Conservation (phyloP, 169 alveolate genomes). For the Plasmodium falciparum region DNA sequence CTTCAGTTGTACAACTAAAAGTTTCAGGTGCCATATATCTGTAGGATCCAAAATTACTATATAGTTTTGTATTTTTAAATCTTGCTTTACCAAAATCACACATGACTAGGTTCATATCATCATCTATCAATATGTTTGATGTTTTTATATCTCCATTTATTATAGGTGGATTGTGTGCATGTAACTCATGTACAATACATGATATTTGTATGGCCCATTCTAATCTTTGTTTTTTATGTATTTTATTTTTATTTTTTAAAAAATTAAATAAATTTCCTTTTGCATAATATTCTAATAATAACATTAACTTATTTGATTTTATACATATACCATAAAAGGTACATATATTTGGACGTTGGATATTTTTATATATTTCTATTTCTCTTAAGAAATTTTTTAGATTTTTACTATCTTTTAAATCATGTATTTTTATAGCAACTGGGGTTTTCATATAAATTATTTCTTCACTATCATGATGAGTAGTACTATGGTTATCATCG, state of each 20-base stretch:
- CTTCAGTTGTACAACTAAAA: conserved; percentile 58
- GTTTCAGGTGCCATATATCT: conserved; percentile 78
- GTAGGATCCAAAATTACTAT: conserved; percentile 75
- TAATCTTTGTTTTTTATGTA: conserved; percentile 58
- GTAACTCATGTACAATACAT: conserved; percentile 53
- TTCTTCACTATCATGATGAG: conserved; percentile 10
- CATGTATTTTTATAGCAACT: conserved; percentile 73
- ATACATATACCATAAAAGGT: conserved; percentile 73
- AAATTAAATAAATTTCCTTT: conserved; percentile 71
- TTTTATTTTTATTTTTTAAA: conserved; percentile 71
- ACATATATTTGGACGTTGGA: conserved; percentile 52
- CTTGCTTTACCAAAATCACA: conserved; percentile 77
- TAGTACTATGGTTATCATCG: neutral
- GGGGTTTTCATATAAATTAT: conserved; percentile 33
- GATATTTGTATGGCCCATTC: conserved; percentile 60
- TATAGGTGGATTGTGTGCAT: conserved; percentile 70
- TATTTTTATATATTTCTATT: conserved; percentile 75
- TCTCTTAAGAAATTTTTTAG: conserved; percentile 74
- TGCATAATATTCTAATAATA: conserved; percentile 61
- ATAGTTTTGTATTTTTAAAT: conserved; percentile 62
- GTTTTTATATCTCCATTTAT: conserved; percentile 76
- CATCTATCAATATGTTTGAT: conserved; percentile 65
- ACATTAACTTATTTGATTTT: conserved; percentile 44
- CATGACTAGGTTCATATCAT: conserved; percentile 70
- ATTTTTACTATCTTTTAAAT: conserved; percentile 55